phyloP scores from a whole-genome alignment of 768 basidiomycete species.

The Suillus ampliporus region DNA sequence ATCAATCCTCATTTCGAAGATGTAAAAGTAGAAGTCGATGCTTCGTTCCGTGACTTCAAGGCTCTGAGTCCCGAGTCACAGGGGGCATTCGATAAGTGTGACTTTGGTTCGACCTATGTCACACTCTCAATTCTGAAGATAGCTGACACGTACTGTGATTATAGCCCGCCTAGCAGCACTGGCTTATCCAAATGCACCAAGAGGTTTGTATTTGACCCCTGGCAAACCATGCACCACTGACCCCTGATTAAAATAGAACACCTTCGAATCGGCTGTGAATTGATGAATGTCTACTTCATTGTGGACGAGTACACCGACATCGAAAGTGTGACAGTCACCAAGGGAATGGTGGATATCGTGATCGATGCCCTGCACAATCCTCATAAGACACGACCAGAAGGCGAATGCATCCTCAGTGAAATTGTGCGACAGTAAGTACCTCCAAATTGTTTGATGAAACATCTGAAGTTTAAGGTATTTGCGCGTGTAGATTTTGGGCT shows the following conservation, averaged over 20 bases:
- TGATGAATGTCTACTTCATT: slow-evolving; percentile 40
- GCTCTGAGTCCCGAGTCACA: slow-evolving; percentile 43
- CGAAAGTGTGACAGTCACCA: background rate
- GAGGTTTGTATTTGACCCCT: slow-evolving; percentile 1
- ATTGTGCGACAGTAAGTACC: slow-evolving; percentile 26
- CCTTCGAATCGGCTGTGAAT: slow-evolving; percentile 34
- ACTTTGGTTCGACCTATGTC: slow-evolving; percentile 39
- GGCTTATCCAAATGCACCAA: slow-evolving; percentile 7
- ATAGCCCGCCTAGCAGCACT: slow-evolving; percentile 10
- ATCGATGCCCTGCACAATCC: slow-evolving; percentile 13
- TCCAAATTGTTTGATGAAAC: slow-evolving; percentile 25
- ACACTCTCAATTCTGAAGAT: background rate
- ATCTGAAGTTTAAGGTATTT: background rate
- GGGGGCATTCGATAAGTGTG: slow-evolving; percentile 46
- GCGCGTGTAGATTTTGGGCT: slow-evolving; percentile 17
- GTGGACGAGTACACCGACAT: slow-evolving; percentile 39
- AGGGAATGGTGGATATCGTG: slow-evolving; percentile 10
- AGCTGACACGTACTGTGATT: background rate
- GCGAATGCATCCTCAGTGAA: slow-evolving; percentile 15
- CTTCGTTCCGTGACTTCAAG: slow-evolving; percentile 45
- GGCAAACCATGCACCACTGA: slow-evolving; percentile 11
- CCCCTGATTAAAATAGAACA: slow-evolving; percentile 16
- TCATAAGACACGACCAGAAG: slow-evolving; percentile 9
- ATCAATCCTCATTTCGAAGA: slow-evolving; percentile 45
- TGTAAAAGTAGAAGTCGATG: slow-evolving; percentile 40